These are phyloP conservation scores for Trichocladium uniseriatum DNA, from an alignment of 495 filamentous ascomycete species.

Conservation along the genomic window DNA sequence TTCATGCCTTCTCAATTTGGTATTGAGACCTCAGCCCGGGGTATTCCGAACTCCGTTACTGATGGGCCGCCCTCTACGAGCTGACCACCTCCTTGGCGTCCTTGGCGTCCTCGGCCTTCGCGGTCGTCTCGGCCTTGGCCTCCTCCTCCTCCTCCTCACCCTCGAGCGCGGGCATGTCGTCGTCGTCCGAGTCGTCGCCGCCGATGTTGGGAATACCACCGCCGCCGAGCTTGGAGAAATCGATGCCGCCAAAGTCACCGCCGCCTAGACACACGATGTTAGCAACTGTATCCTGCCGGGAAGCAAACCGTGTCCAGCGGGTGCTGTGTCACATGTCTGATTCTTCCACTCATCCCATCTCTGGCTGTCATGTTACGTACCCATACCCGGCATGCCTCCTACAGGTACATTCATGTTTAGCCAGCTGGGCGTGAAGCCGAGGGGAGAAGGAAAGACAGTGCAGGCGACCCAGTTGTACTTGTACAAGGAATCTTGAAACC, in stretches of 20 bases:
- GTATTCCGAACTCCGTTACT: neutral
- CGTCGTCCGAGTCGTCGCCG: slow-evolving; percentile 44
- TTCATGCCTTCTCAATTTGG: neutral
- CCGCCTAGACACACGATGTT: slow-evolving; percentile 5
- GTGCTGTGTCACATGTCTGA: neutral
- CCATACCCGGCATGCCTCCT: slow-evolving; percentile 42
- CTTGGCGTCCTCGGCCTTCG: slow-evolving; percentile 29
- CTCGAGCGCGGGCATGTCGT: slow-evolving; percentile 35
- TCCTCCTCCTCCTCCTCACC: slow-evolving; percentile 43
- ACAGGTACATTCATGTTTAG: slow-evolving; percentile 10
- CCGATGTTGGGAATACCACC: slow-evolving; percentile 39
- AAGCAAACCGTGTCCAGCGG: neutral
- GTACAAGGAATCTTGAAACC: neutral
- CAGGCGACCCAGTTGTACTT: neutral
- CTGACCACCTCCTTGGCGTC: slow-evolving; percentile 23
- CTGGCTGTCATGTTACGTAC: slow-evolving; percentile 29
- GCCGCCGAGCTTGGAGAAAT: slow-evolving; percentile 87
- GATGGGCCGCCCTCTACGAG: neutral
- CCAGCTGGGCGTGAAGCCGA: neutral
- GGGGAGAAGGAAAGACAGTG: neutral
- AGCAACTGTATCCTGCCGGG: neutral
- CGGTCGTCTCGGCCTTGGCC: slow-evolving; percentile 36
- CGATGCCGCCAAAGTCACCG: slow-evolving; percentile 60
- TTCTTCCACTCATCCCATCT: neutral
- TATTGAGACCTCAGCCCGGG: no score